Evolutionary conservation across 148 eudicot species (phyloP), one percentile per base, ranked within the genome.

Genomic region (Polygonum maritimum): DNA sequence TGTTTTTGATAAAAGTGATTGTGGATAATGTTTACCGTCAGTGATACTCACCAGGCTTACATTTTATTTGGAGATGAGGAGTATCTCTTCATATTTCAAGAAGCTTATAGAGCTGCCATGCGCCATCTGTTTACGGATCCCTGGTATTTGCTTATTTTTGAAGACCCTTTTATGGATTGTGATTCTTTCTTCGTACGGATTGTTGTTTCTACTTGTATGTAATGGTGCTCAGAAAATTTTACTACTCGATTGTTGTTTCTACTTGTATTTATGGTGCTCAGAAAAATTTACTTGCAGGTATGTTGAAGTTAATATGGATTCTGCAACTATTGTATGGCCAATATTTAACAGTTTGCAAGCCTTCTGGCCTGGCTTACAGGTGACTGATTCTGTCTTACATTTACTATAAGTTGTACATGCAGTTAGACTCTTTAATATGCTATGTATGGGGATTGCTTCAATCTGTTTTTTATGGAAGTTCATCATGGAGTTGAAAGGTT

Each of bases 291-390:
- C 73, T 80, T 76, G 74, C 80, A 95, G 99, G 99, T 95, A 92
- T 81, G 96, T 95, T 58, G 99, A 95, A 84, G 99, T 95, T 73
- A 95, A 95, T 84, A 95, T 95, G 99, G 95, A 95, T 82, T 92
- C 99, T 76, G 99, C 96, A 54, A 92, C 96, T 78, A 89, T 95
- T 76, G 99, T 95, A n/a, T 95, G 99, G 99, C 99, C 99, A 31
- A 84, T 95, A 81, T 95, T 95, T 77, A 95, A 95, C 78, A 95
- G 99, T 80, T 85, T 95, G 77, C 99, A 95, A 79, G 99, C 99
- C 75, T 95, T 95, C 84, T 95, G 99, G 99, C 99, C 99, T 47
- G 99, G 99, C 69, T 89, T 95, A 83, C 99, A 95, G 97, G 99
- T 95, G 83, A 38, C 18, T 51, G 16, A 1, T 12, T 15, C 16